A percentile compares a stretch with the other conserved stretches of the same genome.
Evolutionary conservation across 495 filamentous ascomycete species (phyloP).

Genomic region (Immersiella caudata): DNA sequence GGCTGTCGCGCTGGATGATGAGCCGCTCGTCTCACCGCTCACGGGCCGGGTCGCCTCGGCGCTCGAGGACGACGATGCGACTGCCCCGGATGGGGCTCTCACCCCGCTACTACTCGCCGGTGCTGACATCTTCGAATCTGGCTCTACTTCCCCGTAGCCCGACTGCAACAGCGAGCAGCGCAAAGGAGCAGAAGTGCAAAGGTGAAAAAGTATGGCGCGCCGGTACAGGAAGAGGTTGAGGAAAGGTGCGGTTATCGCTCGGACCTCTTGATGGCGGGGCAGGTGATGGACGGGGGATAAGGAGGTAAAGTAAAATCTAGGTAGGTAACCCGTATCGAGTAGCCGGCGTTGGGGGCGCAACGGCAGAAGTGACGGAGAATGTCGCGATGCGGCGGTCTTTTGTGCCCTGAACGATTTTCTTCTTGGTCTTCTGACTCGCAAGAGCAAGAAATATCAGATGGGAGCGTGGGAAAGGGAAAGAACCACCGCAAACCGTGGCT

Average conservation of each 20-base stretch:
- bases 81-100: neutral
- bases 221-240: neutral
- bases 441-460: neutral
- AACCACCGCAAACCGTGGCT: neutral
- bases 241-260: constrained; percentile 13
- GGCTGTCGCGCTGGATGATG: neutral
- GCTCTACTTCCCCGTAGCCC: neutral
- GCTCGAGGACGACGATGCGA: neutral
- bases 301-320: neutral
- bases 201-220: neutral
- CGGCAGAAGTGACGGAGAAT: constrained; percentile 1
- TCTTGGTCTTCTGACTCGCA: neutral
- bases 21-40: constrained; percentile 7
- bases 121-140: constrained; percentile 1
- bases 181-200: neutral
- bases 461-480: neutral
- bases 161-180: neutral
- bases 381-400: constrained; percentile 1
- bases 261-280: constrained; percentile 17
- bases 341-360: constrained; percentile 13
- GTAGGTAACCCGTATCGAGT: neutral
- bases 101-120: neutral
- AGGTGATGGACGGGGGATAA: neutral
- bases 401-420: neutral
- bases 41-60: neutral